A percentile compares a stretch with the other conserved stretches of the same genome.
phyloP scores from a whole-genome alignment of 768 basidiomycete genomes.

The Boletus vermiculosoides region DNA sequence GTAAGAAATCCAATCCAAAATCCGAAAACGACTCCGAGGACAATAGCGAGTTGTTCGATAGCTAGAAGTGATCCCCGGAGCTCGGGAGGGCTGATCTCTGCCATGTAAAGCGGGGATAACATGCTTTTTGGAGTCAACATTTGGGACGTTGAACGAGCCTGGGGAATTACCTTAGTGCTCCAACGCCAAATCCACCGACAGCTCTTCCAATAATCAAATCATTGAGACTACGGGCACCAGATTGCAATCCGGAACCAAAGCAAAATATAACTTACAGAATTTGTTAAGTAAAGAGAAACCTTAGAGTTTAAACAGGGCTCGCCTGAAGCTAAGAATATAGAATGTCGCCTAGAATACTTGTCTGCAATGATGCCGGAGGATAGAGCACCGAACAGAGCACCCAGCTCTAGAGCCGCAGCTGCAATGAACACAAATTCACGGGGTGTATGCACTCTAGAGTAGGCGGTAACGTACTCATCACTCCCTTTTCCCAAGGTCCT shows the following conservation, averaged over 20 bases:
- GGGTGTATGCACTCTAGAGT: neutral
- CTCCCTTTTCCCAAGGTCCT: slow-evolving; percentile 68
- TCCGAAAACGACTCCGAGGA: slow-evolving; percentile 76
- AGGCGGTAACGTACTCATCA: slow-evolving; percentile 58
- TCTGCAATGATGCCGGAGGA: slow-evolving; percentile 67
- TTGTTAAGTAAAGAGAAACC: neutral
- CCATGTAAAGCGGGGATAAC: slow-evolving; percentile 80
- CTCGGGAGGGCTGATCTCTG: slow-evolving; percentile 82
- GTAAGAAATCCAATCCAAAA: slow-evolving; percentile 83
- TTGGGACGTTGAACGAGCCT: slow-evolving; percentile 4
- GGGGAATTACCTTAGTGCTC: slow-evolving; percentile 55
- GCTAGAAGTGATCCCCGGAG: slow-evolving; percentile 76
- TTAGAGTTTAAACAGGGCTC: slow-evolving; percentile 19
- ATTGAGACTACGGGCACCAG: slow-evolving; percentile 50
- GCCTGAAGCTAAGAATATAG: slow-evolving; percentile 72
- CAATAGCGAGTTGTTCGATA: slow-evolving; percentile 78
- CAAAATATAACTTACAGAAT: slow-evolving; percentile 57
- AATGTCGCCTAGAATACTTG: slow-evolving; percentile 59
- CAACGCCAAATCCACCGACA: slow-evolving; percentile 79
- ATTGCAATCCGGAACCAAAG: slow-evolving; percentile 70
- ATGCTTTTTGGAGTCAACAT: slow-evolving; percentile 45
- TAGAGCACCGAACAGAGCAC: slow-evolving; percentile 75
- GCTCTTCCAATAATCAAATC: slow-evolving; percentile 70
- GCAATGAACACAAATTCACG: neutral
- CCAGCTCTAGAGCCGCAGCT: slow-evolving; percentile 80